Evolutionary conservation across 345 rosid genomes (phyloP).

Genomic region (Microthlaspi erraticum): DNA sequence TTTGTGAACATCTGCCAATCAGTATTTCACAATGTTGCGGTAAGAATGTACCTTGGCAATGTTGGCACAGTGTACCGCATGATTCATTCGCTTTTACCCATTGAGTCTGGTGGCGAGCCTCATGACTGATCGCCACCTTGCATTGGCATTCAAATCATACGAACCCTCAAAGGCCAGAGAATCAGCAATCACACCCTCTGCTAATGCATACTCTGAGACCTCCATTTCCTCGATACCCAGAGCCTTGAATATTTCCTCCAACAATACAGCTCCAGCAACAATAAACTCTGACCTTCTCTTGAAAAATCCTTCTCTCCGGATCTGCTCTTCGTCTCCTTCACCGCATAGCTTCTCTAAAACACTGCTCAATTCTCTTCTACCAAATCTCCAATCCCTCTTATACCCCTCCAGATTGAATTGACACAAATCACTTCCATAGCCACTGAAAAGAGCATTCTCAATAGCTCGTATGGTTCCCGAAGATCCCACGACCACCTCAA

Average conservation of each 20-base stretch:
- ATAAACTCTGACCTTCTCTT: conserved; percentile 70
- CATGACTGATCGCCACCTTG: conserved; percentile 62
- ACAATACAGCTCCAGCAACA: conserved; percentile 67
- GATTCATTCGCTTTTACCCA: conserved; percentile 55
- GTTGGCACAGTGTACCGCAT: conserved; percentile 59
- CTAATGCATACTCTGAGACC: conserved; percentile 69
- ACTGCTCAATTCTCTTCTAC: conserved; percentile 49
- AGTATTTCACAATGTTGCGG: background rate
- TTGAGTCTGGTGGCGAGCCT: conserved; percentile 58
- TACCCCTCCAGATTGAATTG: conserved; percentile 41
- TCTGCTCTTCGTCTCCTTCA: conserved; percentile 52
- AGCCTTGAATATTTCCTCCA: conserved; percentile 69
- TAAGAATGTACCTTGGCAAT: conserved; percentile 58
- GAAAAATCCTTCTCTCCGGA: conserved; percentile 59
- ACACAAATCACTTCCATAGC: conserved; percentile 45
- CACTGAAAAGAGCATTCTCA: conserved; percentile 62
- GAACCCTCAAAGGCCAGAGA: conserved; percentile 48
- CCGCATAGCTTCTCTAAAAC: conserved; percentile 58
- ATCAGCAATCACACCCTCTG: conserved; percentile 74
- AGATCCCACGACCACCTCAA: conserved; percentile 67
- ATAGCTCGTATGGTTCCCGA: conserved; percentile 70
- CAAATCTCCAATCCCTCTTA: conserved; percentile 68
- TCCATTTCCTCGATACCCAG: conserved; percentile 68
- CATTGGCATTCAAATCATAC: conserved; percentile 58
- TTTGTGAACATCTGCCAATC: background rate